Base-by-base conservation (phyloP, 1,139 yeast species). In the Sugiyamaella grinbergsii region DNA sequence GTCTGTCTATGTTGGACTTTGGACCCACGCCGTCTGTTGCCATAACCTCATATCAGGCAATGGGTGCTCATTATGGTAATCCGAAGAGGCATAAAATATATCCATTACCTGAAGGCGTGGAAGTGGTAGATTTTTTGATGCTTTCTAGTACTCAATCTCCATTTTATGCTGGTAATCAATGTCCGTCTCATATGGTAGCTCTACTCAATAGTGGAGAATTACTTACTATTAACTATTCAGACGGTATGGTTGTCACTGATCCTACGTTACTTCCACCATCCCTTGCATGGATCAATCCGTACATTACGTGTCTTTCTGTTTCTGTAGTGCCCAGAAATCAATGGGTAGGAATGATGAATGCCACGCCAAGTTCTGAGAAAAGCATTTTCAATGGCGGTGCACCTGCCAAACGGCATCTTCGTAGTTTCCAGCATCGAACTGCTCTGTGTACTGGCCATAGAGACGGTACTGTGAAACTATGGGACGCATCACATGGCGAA, bases 401-500 rank as follows among this genome's bases (percentile, higher is more conserved):
- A 1, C 84, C 94, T 0, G 79, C 79, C 0, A 72, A 72, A 26
- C 75, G 75, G 45, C 75, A 80, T 7, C 62, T 81, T 29, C 82
- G 93, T 13, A 71, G 76, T 7, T 79, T 76, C 58, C 86, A 81
- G 47, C 73, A 75, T 7, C 78, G 93, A 33, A 78, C 81, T 31
- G 85, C 89, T 1, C 68, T 85, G 44, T 78, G 86, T 2, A 81
- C 95, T 0, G 98, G 97, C 1, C 97, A 89, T 65, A 78, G 78
- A 32, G 82, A 84, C 62, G 98, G 97, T 0, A 75, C 80, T 19
- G 81, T 93, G 0, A 76, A 95, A 56, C 67, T 93, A 18, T 82
- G 88, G 77, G 96, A 91, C 67, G 83, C 90, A 0, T 82, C 95
- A 0, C 81, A 83, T 55, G 87, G 86, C 23, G 96, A 87, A 59